Percentiles rank a stretch among this genome's conserved stretches.
These are phyloP conservation scores for Colletotrichum incanum DNA, from an alignment of 2,329 filamentous ascomycete species.

Conservation along the genomic window DNA sequence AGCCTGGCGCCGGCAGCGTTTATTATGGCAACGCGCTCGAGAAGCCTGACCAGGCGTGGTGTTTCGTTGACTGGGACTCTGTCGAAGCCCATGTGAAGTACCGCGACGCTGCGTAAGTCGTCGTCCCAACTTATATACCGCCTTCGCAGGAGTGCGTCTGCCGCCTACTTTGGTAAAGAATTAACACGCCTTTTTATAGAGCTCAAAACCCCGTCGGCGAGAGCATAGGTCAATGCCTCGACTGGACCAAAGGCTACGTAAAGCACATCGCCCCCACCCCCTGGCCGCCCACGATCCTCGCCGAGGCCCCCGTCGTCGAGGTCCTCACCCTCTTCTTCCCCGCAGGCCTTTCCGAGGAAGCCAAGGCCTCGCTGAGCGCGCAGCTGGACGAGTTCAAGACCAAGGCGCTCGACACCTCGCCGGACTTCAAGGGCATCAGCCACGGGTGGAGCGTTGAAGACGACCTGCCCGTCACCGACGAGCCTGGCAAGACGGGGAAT, in stretches of 20 bases:
- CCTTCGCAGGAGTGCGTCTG: too few relatives aligned
- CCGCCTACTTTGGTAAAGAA: accelerated
- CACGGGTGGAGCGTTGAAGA: constrained; percentile 52
- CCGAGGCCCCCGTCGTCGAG: constrained; percentile 31
- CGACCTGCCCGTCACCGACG: constrained; percentile 50
- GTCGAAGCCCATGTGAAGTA: constrained; percentile 45
- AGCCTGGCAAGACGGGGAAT: constrained; percentile 48
- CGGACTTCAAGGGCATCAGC: constrained; percentile 14
- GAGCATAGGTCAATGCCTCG: background rate
- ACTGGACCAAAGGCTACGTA: constrained; percentile 46
- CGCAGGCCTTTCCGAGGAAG: constrained; percentile 18
- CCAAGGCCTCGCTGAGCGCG: background rate
- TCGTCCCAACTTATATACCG: too few relatives aligned
- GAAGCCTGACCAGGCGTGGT: constrained; percentile 46
- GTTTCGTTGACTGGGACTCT: constrained; percentile 49
- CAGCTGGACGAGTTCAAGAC: constrained; percentile 35
- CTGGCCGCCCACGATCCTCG: constrained; percentile 11
- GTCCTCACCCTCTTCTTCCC: constrained; percentile 42
- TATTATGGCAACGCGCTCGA: constrained; percentile 48
- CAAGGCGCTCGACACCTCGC: constrained; percentile 31
- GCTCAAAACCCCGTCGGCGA: background rate
- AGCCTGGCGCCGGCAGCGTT: constrained; percentile 45
- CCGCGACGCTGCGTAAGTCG: constrained; percentile 43
- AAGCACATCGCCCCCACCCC: constrained; percentile 58
- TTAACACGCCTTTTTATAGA: background rate